These are phyloP conservation scores for Trichoderma atroviride DNA, from an alignment of 2,329 filamentous ascomycete genomes.

Conservation along the genomic window DNA sequence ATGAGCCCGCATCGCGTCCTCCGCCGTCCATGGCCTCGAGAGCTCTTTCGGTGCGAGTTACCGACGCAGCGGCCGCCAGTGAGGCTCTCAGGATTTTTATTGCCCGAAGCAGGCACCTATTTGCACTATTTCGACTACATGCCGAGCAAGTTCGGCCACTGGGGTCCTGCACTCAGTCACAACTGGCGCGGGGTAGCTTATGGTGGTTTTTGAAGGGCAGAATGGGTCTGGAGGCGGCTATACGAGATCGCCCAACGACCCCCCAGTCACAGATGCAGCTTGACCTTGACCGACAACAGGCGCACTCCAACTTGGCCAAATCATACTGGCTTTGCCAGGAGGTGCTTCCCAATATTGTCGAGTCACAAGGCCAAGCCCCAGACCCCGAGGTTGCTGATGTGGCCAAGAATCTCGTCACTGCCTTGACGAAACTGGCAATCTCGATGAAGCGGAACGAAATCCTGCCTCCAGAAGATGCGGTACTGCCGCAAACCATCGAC, in stretches of 20 bases:
- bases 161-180: constrained; percentile 61
- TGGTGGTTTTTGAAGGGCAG: constrained; percentile 93
- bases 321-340: constrained; percentile 76
- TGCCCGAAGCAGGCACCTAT: constrained; percentile 70
- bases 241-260: constrained; percentile 62
- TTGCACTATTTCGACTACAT: constrained; percentile 74
- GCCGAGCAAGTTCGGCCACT: constrained; percentile 73
- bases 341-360: constrained; percentile 53
- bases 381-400: constrained; percentile 56
- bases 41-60: constrained; percentile 44
- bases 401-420: constrained; percentile 60
- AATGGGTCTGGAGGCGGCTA: constrained; percentile 70
- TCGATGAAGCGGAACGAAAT: constrained; percentile 86
- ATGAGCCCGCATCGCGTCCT: constrained; percentile 28
- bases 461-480: constrained; percentile 68
- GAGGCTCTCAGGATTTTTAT: constrained; percentile 72
- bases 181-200: constrained; percentile 71
- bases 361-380: constrained; percentile 45
- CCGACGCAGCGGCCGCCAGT: constrained; percentile 56
- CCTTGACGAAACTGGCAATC: constrained; percentile 71
- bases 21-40: constrained; percentile 35
- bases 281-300: constrained; percentile 67
- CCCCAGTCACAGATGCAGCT: constrained; percentile 57
- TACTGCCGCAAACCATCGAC: constrained; percentile 77
- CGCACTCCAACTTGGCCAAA: constrained; percentile 84